phyloP scores from a whole-genome alignment of 805 yeast genomes.

The Metahyphopichia silvanorum region DNA sequence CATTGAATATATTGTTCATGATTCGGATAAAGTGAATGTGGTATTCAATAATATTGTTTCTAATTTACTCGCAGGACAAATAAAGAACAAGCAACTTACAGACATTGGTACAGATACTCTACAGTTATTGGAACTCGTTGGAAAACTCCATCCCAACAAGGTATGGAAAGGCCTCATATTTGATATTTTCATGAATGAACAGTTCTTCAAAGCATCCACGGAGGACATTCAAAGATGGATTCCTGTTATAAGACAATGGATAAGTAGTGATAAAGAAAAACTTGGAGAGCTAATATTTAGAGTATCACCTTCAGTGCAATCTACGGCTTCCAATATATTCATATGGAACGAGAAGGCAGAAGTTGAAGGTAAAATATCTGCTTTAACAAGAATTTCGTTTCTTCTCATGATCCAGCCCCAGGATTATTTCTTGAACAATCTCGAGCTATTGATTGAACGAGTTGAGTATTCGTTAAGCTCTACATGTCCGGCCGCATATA shows the following conservation, averaged over 20 bases:
- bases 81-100: constrained; percentile 41
- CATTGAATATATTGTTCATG: constrained; percentile 45
- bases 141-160: constrained; percentile 37
- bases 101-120: constrained; percentile 41
- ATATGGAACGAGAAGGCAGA: constrained; percentile 70
- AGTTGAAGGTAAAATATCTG: constrained; percentile 46
- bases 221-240: constrained; percentile 46
- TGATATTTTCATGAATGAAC: constrained; percentile 63
- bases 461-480: constrained; percentile 28
- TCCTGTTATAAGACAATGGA: constrained; percentile 59
- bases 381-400: constrained; percentile 62
- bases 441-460: constrained; percentile 46
- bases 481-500: constrained; percentile 30
- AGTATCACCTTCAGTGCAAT: constrained; percentile 33
- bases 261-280: constrained; percentile 57
- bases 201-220: constrained; percentile 44
- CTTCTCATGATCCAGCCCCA: constrained; percentile 59
- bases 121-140: constrained; percentile 40
- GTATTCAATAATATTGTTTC: constrained; percentile 51
- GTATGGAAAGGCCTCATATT: constrained; percentile 62
- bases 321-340: constrained; percentile 58
- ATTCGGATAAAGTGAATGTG: constrained; percentile 56
- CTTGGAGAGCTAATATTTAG: constrained; percentile 46
- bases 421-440: constrained; percentile 50
- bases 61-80: constrained; percentile 51